Evolutionary conservation across 1,284 basidiomycete genomes (phyloP), one percentile per base, ranked within the genome.

Genomic region (Caloboletus firmus): DNA sequence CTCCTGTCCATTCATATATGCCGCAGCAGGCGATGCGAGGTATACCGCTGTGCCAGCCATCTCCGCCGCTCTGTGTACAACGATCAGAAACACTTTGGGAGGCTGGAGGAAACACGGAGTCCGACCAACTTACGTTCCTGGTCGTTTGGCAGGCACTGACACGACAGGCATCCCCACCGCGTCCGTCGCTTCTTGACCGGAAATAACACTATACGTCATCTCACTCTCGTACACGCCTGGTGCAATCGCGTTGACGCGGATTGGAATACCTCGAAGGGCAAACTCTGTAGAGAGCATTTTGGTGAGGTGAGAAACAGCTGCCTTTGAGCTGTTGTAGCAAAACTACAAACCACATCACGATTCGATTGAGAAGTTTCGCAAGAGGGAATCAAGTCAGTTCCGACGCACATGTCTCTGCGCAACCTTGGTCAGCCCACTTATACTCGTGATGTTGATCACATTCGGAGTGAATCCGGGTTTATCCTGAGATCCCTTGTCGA

Each of bases 241-340:
- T 9, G 89, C 83, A 49, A 92, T 80, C 10, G 77, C 74, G 59
- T 79, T 81, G 13, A 91, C 82, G 48, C 87, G 85, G 24, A 92
- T 80, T 4, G 83, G 80, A 18, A 89, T 78, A 20, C 77, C 76
- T 61, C 84, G 83, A 51, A 90, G 72, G 2, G 83, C 83, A 52
- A 89, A 78, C 62, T 92, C 90, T 1, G 87, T 89, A 2, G 88
- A 74, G 48, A 93, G 69, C 80, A 91, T 80, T 68, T 78, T 84
- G 7, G 86, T 87, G 12, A 93, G 73, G 60, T 91, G 89, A 10
- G 83, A 79, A 5, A 81, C 81, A 0, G 89, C 91, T 0, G 85
- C 88, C 68, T 93, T 93, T 12, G 85, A 75, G 58, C 84, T 85
- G 68, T 91, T 91, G 69, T 92, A 91, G 32, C 79, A 81, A 62